Base-by-base conservation (phyloP, 345 rosid species). In the Melaleuca alternifolia region DNA sequence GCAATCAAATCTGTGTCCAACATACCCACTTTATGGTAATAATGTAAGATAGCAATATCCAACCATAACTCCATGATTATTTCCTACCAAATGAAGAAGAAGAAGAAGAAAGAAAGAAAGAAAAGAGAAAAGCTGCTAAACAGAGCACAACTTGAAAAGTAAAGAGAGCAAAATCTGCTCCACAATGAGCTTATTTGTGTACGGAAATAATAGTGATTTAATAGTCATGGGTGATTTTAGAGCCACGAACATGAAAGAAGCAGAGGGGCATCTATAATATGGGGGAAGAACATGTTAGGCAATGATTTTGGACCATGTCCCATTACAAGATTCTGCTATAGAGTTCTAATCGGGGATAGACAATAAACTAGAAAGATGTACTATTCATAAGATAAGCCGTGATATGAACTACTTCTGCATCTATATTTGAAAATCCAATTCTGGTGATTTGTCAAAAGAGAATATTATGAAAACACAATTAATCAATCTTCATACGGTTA, bases 161-260 rank as follows among this genome's bases (percentile, higher is more conserved):
- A 37, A 41, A 33, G 48, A 33, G 79, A 4, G 79, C 12, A 20
- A 71, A 71, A 71, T 71, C 81, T 71, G 81, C 81, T 37, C 48
- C 48, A 10, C 81, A 37, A 71, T 71, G 48, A 21, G 13, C 26
- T 33, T 71, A 41, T 33, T 33, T 71, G 18, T 71, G 48, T 37
- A 3, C 48, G 41, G 81, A 87, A 89, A 87, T 15, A 84, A 92
- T 88, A 87, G 92, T 93, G 92, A 92, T 93, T 91, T 86, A 86
- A 81, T 88, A 85, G 85, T 79, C 62, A 48, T 23, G 16, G 48
- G 44, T 23, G 18, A 83, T 83, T 24, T 83, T 28, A n/a, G 56
- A 50, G 26, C 44, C 41, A 51, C 8, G 33, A 15, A 71, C 81
- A 71, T 71, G 81, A 71, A 71, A 71, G 77, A 71, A 37, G 44